These are phyloP conservation scores for Mycena latifolia DNA, from an alignment of 768 basidiomycete genomes.

Conservation along the genomic window DNA sequence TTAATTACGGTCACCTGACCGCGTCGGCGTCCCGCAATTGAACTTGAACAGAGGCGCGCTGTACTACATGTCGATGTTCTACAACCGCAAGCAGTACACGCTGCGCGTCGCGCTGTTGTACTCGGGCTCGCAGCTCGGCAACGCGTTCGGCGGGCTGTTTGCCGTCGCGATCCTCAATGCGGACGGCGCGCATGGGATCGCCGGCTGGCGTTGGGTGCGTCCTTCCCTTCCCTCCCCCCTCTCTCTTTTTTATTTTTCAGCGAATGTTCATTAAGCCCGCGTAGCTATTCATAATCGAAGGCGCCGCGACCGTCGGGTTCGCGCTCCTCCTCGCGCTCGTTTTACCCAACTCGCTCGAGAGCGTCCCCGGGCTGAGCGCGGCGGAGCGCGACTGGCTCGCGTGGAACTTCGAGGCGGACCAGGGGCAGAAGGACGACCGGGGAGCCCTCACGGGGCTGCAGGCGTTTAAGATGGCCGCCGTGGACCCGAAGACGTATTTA, in stretches of 20 bases:
- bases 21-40: no score
- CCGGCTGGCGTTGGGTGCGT: constrained; percentile 62
- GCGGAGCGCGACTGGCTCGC: constrained; percentile 60
- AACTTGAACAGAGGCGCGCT: constrained; percentile 21
- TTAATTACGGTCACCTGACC: constrained; percentile 11
- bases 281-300: constrained; percentile 65
- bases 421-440: constrained; percentile 61
- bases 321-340: constrained; percentile 60
- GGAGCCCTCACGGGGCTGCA: constrained; percentile 51
- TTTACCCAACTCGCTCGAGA: constrained; percentile 57
- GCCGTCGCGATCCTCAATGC: constrained; percentile 62
- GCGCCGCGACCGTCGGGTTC: constrained; percentile 57
- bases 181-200: constrained; percentile 61
- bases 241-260: no score
- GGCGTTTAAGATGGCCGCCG: constrained; percentile 54
- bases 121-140: constrained; percentile 64
- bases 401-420: constrained; percentile 57
- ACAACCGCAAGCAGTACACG: constrained; percentile 31
- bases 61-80: constrained; percentile 27
- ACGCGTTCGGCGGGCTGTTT: constrained; percentile 65
- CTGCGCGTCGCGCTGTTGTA: constrained; percentile 56
- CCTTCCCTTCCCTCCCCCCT: not conserved
- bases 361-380: constrained; percentile 56
- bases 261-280: not conserved
- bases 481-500: constrained; percentile 65